Base-by-base conservation (phyloP, 257 asterid genomes). In the Nemophila menziesii region DNA sequence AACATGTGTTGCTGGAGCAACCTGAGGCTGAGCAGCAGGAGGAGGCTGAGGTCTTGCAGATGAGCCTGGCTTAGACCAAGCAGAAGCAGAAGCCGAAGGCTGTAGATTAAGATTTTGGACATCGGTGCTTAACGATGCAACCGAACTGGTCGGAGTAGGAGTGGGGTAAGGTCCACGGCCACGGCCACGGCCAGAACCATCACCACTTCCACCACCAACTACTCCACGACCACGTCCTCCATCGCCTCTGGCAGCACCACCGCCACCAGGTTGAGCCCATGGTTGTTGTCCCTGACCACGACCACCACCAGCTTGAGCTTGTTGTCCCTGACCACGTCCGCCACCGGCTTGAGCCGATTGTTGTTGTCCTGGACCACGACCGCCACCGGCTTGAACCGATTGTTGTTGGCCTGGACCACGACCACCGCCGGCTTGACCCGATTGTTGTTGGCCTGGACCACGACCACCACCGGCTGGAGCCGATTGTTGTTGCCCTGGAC, bases 81-180 rank as follows among this genome's bases (percentile, higher is more conserved):
- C 37, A 4, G 75, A 52, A 0, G 56, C 49, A 4, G 58, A 29
- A 43, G 42, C 2, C 37, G 55, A 19, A 4, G 48, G 38, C 41
- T 40, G 53, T 4, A 74, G 14, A 8, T 57, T 53, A 18, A 82
- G 65, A 45, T 62, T 68, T 55, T 57, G 59, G 44, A 74, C 27
- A 3, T 58, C 75, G 4, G 11, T 46, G 19, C 52, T 53, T 8
- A 67, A 11, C 14, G 58, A 24, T 16, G 56, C 42, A 5, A 29
- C 68, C 19, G 43, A 14, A 9, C 52, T 17, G 55, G 10, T n/a
- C 5, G 48, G 8, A 15, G 62, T 52, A 0, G 71, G 77, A 27
- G 17, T 73, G 49, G 52, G 21, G 48, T 36, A 40, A 15, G 17
- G 17, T 0, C 64, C 4, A 1, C 47, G 34, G 13, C 52, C 53